Evolutionary conservation across 2,329 filamentous ascomycete genomes (phyloP).

Genomic region (Nothophaeocryptopus gaeumannii): DNA sequence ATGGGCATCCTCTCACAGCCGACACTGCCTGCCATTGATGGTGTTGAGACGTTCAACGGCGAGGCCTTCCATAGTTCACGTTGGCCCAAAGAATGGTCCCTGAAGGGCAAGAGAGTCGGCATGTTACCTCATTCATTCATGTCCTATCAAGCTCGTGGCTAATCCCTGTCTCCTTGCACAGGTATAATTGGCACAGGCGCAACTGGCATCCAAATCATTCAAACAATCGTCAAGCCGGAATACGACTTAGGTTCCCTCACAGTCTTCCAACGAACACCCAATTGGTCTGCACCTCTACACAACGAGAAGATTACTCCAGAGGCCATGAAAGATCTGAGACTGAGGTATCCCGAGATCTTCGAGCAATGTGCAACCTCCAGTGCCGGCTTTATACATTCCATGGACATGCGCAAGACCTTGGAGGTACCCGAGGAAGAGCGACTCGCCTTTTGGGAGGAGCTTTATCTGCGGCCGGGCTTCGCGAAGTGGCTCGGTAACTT

Average conservation of each 20-base stretch:
- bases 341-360: slow-evolving; percentile 30
- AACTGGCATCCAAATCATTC: slow-evolving; percentile 40
- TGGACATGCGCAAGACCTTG: slow-evolving; percentile 44
- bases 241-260: slow-evolving; percentile 40
- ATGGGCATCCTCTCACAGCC: slow-evolving; percentile 36
- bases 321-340: slow-evolving; percentile 26
- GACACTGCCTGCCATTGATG: slow-evolving; percentile 35
- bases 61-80: slow-evolving; percentile 39
- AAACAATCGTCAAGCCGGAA: slow-evolving; percentile 31
- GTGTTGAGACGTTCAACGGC: slow-evolving; percentile 38
- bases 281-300: slow-evolving; percentile 39
- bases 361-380: slow-evolving; percentile 38
- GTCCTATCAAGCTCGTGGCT: no score
- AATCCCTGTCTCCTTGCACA: no score
- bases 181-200: slow-evolving; percentile 43
- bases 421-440: slow-evolving; percentile 42
- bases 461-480: slow-evolving; percentile 38
- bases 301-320: slow-evolving; percentile 26
- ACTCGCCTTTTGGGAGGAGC: slow-evolving; percentile 42
- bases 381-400: slow-evolving; percentile 33
- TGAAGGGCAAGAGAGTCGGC: slow-evolving; percentile 38
- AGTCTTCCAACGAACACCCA: slow-evolving; percentile 66
- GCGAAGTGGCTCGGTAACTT: slow-evolving; percentile 44
- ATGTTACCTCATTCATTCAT: no score
- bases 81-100: slow-evolving; percentile 36